These are phyloP conservation scores for Phyllosticta citrichinensis DNA, from an alignment of 2,329 filamentous ascomycete genomes.

Conservation along the genomic window DNA sequence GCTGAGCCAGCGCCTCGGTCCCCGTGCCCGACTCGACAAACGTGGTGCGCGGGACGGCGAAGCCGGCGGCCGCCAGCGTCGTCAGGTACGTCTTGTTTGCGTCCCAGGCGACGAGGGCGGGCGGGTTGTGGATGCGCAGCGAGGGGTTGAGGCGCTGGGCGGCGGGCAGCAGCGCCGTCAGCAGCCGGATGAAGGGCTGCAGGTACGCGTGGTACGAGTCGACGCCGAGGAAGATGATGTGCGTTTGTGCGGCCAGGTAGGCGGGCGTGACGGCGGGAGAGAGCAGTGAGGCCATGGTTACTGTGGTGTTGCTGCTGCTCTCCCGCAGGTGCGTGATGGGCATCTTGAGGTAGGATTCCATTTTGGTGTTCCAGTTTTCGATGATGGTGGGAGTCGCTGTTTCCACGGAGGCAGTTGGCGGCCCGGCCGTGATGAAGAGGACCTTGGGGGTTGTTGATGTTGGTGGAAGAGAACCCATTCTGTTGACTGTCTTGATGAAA, in stretches of 20 bases:
- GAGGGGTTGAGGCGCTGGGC: conserved; percentile 3
- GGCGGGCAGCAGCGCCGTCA: neutral
- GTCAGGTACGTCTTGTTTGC: conserved; percentile 9
- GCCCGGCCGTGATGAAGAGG: conserved; percentile 6
- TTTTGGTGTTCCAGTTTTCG: conserved; percentile 3
- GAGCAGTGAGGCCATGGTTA: conserved; percentile 1
- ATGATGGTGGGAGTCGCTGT: neutral
- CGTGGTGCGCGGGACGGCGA: conserved; percentile 1
- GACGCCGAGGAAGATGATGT: conserved; percentile 7
- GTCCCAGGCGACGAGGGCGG: conserved; percentile 3
- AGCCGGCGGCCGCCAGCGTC: neutral
- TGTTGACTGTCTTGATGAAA: neutral
- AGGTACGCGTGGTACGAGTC: conserved; percentile 8
- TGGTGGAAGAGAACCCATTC: neutral
- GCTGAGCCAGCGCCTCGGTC: neutral
- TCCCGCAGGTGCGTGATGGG: neutral
- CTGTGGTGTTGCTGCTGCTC: neutral
- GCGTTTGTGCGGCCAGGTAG: conserved; percentile 1
- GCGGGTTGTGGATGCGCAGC: conserved; percentile 8
- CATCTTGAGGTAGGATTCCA: conserved; percentile 2
- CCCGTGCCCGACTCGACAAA: neutral
- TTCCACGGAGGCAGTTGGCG: neutral
- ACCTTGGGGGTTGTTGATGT: neutral
- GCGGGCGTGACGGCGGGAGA: neutral
- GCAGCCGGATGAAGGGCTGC: conserved; percentile 1